Evolutionary conservation across 2,329 filamentous ascomycete species (phyloP).

Genomic region (Cercospora sp.): DNA sequence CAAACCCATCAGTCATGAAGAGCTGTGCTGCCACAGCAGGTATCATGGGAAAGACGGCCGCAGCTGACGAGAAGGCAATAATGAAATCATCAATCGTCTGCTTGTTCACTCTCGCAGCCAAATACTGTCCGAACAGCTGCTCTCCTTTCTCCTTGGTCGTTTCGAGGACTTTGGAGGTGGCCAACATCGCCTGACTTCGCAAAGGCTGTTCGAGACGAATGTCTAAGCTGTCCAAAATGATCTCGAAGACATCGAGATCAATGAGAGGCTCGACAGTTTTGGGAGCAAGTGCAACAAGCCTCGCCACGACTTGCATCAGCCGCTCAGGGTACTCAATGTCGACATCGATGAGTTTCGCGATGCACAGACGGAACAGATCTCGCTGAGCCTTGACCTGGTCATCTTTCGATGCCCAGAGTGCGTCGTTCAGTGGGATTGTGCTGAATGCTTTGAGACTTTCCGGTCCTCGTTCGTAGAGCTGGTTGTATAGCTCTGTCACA

Average conservation of each 20-base stretch:
- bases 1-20: constrained; percentile 86
- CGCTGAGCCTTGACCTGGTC: constrained; percentile 49
- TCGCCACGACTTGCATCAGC: constrained; percentile 61
- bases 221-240: constrained; percentile 82
- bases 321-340: constrained; percentile 71
- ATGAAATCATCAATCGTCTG: constrained; percentile 86
- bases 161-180: constrained; percentile 80
- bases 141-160: constrained; percentile 71
- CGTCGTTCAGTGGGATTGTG: constrained; percentile 45
- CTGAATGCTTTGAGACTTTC: constrained; percentile 49
- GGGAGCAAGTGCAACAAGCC: constrained; percentile 57
- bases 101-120: constrained; percentile 69
- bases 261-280: constrained; percentile 65
- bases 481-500: constrained; percentile 47
- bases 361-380: constrained; percentile 72
- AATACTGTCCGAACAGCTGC: constrained; percentile 66
- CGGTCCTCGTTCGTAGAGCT: constrained; percentile 49
- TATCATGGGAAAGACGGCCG: constrained; percentile 82
- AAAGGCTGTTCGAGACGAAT: constrained; percentile 73
- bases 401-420: constrained; percentile 45
- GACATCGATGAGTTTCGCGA: constrained; percentile 87
- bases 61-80: constrained; percentile 88
- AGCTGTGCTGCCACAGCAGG: constrained; percentile 72
- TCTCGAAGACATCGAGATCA: constrained; percentile 76
- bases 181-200: constrained; percentile 77